A percentile compares a stretch with the other conserved stretches of the same genome.
phyloP scores from a whole-genome alignment of 2,329 filamentous ascomycete species.

The Arthrobotrys conoides region DNA sequence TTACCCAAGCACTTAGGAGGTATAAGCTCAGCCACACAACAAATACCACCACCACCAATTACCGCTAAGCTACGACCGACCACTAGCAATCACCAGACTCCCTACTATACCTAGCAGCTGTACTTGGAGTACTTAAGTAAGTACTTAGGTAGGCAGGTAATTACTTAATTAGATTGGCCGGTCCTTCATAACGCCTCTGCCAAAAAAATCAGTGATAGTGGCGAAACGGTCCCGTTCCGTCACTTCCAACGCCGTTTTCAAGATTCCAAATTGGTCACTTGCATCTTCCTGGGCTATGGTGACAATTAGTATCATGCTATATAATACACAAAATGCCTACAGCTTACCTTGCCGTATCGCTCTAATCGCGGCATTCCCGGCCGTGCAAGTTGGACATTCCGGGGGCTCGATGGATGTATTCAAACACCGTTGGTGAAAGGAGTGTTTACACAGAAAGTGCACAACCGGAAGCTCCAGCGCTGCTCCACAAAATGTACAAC shows the following conservation, averaged over 20 bases:
- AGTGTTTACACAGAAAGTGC: conserved; percentile 97
- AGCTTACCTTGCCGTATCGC: conserved; percentile 77
- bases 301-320: not conserved
- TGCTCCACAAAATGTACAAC: conserved; percentile 85
- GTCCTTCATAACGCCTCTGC: conserved; percentile 83
- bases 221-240: conserved; percentile 83
- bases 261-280: conserved; percentile 88
- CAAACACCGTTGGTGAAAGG: conserved; percentile 92
- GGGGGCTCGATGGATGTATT: conserved; percentile 76
- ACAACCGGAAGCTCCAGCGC: conserved; percentile 88
- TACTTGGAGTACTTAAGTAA: too few relatives aligned
- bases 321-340: not conserved
- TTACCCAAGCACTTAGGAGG: too few relatives aligned
- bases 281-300: conserved; percentile 82
- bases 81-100: too few relatives aligned
- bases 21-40: conserved; percentile 16
- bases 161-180: conserved; percentile 9
- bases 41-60: too few relatives aligned
- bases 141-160: too few relatives aligned
- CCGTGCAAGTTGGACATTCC: conserved; percentile 88
- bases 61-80: too few relatives aligned
- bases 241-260: conserved; percentile 81
- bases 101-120: too few relatives aligned
- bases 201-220: conserved; percentile 96
- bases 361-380: conserved; percentile 87